phyloP scores from a whole-genome alignment of 2,329 filamentous ascomycete genomes.

The Claviceps sp. region DNA sequence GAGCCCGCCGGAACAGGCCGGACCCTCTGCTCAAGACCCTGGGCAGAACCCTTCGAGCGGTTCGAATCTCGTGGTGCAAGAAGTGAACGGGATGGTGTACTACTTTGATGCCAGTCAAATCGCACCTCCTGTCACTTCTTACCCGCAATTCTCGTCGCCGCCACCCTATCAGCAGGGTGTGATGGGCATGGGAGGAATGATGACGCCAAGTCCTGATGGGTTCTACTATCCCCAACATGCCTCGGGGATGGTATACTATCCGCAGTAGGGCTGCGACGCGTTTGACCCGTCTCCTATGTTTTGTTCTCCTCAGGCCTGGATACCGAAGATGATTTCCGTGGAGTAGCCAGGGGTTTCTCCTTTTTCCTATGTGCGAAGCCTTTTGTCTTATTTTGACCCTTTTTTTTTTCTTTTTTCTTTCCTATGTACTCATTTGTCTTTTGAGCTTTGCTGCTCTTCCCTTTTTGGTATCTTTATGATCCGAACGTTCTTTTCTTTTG shows the following conservation, averaged over 20 bases:
- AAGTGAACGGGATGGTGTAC: conserved; percentile 91
- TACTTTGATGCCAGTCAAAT: conserved; percentile 78
- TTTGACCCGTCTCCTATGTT: conserved; percentile 10
- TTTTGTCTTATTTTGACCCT: background rate
- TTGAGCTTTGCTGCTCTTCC: background rate
- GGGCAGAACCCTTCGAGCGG: conserved; percentile 14
- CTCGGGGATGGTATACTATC: conserved; percentile 47
- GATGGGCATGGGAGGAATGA: conserved; percentile 67
- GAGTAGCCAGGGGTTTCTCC: conserved; percentile 3
- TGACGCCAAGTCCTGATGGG: conserved; percentile 51
- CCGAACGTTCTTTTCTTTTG: background rate
- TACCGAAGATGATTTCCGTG: conserved; percentile 20
- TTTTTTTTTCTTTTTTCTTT: background rate
- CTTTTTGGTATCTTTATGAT: background rate
- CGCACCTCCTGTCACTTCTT: conserved; percentile 32
- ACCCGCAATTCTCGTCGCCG: conserved; percentile 33
- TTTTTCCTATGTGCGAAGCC: conserved; percentile 1
- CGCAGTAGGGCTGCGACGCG: conserved; percentile 32
- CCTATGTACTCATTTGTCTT: background rate
- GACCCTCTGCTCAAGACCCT: conserved; percentile 17
- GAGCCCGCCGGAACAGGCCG: conserved; percentile 24
- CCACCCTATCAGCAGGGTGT: conserved; percentile 43
- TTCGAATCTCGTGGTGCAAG: conserved; percentile 56
- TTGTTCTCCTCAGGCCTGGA: conserved; percentile 12
- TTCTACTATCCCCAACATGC: conserved; percentile 56